Conservation (phyloP, 805 yeast genomes). For the Isabelozyma pseudorhagii region DNA sequence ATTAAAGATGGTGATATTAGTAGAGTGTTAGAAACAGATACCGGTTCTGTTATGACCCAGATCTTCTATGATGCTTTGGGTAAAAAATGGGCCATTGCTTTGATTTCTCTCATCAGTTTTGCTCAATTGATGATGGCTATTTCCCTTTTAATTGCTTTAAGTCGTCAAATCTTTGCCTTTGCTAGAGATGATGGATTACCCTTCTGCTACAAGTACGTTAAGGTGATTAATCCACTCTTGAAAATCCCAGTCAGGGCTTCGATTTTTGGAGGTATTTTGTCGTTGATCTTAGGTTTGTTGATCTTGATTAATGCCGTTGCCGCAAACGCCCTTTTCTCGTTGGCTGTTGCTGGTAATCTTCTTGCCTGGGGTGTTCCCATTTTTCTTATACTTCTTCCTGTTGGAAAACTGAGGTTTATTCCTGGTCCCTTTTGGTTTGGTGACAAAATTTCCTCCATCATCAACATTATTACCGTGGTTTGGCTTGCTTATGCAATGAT, state of each 20-base stretch:
- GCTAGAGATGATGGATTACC: constrained; percentile 78
- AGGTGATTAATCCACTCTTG: constrained; percentile 52
- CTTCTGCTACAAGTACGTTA: constrained; percentile 47
- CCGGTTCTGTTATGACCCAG: constrained; percentile 67
- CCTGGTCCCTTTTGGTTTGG: constrained; percentile 74
- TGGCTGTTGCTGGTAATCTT: constrained; percentile 60
- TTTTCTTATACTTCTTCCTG: constrained; percentile 49
- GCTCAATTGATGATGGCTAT: constrained; percentile 69
- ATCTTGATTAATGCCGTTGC: constrained; percentile 59
- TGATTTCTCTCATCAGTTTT: constrained; percentile 54
- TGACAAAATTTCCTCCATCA: constrained; percentile 35
- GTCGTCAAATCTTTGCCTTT: constrained; percentile 73
- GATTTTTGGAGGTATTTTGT: constrained; percentile 47
- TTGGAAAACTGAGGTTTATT: constrained; percentile 46
- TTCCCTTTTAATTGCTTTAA: constrained; percentile 58
- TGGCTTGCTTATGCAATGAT: constrained; percentile 55
- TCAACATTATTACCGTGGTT: constrained; percentile 43
- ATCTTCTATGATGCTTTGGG: constrained; percentile 62
- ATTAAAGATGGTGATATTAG: constrained; percentile 45
- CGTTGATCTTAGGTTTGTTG: constrained; percentile 53
- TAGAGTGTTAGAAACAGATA: constrained; percentile 38
- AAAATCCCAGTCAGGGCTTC: constrained; percentile 69
- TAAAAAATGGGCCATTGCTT: constrained; percentile 60
- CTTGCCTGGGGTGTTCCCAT: constrained; percentile 63
- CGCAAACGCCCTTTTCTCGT: constrained; percentile 64